Evolutionary conservation across 2,329 filamentous ascomycete genomes (phyloP).

Genomic region (Pezicula radicicola): DNA sequence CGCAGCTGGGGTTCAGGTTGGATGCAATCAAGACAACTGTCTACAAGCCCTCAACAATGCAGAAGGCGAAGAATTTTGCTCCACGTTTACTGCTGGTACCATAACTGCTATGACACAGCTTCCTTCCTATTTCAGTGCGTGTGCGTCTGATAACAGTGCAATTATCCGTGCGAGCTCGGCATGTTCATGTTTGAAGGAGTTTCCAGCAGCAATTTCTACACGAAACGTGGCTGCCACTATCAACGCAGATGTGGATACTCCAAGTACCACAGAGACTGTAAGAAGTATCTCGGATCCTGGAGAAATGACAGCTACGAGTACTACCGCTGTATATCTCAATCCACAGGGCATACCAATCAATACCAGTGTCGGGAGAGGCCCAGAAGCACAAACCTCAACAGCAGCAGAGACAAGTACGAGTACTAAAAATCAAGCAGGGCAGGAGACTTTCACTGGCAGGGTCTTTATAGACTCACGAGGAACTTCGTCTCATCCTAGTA

Average conservation of each 20-base stretch:
- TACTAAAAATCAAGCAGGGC: background rate
- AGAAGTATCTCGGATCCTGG: background rate
- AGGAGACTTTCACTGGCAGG: background rate
- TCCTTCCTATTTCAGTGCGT: no score
- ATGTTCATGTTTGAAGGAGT: background rate
- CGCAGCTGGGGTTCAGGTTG: no score
- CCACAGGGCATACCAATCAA: background rate
- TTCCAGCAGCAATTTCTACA: background rate
- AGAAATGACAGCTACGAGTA: slow-evolving; percentile 10
- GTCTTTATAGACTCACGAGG: background rate
- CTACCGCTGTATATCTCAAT: background rate
- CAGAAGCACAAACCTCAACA: background rate
- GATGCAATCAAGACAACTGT: no score
- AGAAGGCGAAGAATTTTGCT: no score
- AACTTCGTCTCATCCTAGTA: background rate
- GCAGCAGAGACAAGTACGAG: background rate
- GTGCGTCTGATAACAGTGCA: no score
- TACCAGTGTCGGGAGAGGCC: background rate
- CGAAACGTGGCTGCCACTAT: background rate
- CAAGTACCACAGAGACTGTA: background rate
- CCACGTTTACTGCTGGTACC: no score
- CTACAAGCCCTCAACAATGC: no score
- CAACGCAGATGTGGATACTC: slow-evolving; percentile 1
- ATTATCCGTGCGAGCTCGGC: background rate
- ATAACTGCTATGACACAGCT: no score